Evolutionary conservation across 2,329 filamentous ascomycete genomes (phyloP), one percentile per base, ranked within the genome.

Genomic region (Diaporthe sp.): DNA sequence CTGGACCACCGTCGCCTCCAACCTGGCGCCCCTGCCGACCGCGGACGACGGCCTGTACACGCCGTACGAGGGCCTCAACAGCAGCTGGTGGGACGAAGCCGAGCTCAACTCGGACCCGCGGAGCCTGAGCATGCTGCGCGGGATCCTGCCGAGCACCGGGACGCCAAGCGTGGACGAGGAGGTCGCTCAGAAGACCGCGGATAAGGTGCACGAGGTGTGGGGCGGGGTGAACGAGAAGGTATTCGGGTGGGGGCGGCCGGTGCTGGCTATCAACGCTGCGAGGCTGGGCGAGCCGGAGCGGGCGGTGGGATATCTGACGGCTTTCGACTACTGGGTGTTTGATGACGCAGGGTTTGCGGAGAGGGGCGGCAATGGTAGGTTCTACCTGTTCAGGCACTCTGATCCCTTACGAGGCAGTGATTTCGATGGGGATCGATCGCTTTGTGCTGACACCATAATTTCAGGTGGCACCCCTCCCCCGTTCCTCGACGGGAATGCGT

Each of bases 241-340:
- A 5, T 86, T 83, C 9, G 86, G 87, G 0, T 89, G 87, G 87
- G 87, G 87, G 22, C 84, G 87, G 8, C 85, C 85, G 0, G 83
- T 88, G 73, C 73, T 88, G 28, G 86, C 87, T 0, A 88, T 89
- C 78, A 88, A 86, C 68, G 83, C 85, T 7, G 82, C 84, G 0
- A 80, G 84, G 15, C 80, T 88, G 22, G 85, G 86, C 0, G 83
- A 87, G n/a, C 80, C 81, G 0, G 83, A 87, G 19, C 79, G 84
- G 1, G 87, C 87, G 0, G 80, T 88, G 13, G 80, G 81, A 5
- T 84, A 86, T 72, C 67, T 87, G 8, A 86, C 85, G 2, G 83
- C 83, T 19, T 86, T 83, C 39, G 83, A 84, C n/a, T 85, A 84
- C 53, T 86, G 84, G 84, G 79, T 79, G 1, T 86, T 86, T 76